These are phyloP conservation scores for Xylaria digitata DNA, from an alignment of 2,329 filamentous ascomycete genomes.

Conservation along the genomic window DNA sequence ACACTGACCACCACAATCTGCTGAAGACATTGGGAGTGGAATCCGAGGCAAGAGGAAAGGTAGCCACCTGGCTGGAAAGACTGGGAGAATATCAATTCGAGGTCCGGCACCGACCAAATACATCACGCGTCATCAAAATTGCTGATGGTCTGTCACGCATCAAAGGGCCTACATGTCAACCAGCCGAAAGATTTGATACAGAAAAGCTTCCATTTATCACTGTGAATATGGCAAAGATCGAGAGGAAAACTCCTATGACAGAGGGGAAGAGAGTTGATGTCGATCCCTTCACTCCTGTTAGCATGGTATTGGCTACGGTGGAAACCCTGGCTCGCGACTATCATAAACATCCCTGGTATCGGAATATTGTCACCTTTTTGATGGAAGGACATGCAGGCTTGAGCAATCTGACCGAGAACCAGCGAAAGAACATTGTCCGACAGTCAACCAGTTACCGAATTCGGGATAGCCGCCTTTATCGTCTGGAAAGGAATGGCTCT, in stretches of 20 bases:
- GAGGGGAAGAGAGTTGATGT: background rate
- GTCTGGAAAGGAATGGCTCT: background rate
- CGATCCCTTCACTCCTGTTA: background rate
- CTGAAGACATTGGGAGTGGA: too few species aligned
- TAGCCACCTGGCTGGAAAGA: background rate
- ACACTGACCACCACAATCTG: too few species aligned
- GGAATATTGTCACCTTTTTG: background rate
- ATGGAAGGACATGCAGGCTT: background rate
- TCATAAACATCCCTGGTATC: background rate
- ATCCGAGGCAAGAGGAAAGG: too few species aligned
- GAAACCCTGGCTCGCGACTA: background rate
- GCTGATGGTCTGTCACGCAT: background rate
- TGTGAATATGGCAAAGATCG: background rate
- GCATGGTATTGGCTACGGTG: background rate
- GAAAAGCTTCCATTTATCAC: slow-evolving; percentile 4
- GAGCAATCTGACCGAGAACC: background rate
- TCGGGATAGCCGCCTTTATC: background rate
- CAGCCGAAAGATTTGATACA: background rate
- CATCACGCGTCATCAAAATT: background rate
- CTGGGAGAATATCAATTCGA: background rate
- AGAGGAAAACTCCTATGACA: background rate
- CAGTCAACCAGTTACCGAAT: background rate
- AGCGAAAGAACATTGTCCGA: background rate
- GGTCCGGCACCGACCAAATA: background rate
- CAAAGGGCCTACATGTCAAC: background rate